A percentile compares a stretch with the other conserved stretches of the same genome.
Evolutionary conservation across 169 alveolate genomes (phyloP).

Genomic region (Eimeria acervulina): DNA sequence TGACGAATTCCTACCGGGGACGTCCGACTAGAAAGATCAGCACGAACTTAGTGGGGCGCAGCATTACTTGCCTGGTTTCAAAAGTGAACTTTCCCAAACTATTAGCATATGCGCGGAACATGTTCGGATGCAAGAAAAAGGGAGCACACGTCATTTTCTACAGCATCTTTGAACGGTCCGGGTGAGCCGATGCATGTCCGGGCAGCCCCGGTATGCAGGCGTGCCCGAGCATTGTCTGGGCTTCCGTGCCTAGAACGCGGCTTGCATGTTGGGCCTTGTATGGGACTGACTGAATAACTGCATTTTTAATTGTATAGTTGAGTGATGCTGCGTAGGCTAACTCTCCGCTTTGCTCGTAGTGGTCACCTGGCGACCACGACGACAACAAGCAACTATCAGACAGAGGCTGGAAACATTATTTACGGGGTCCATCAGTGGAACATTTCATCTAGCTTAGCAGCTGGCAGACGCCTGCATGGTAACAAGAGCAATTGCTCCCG

Average conservation of each 20-base stretch:
- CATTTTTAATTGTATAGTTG: neutral
- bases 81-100: neutral
- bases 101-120: neutral
- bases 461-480: neutral
- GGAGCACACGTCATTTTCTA: neutral
- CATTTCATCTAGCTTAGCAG: neutral
- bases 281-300: neutral
- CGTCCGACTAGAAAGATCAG: no score
- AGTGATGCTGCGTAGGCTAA: neutral
- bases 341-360: neutral
- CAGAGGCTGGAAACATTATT: neutral
- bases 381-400: neutral
- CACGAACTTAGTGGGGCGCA: neutral
- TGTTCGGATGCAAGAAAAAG: neutral
- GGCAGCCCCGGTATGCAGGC: conserved; percentile 28
- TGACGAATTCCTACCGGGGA: neutral
- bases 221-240: conserved; percentile 14
- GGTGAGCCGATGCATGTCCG: neutral
- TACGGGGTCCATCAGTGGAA: neutral
- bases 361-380: neutral
- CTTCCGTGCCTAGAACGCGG: neutral
- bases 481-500: neutral
- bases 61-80: conserved; percentile 7
- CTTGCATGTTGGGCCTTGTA: neutral
- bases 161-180: neutral